These are phyloP conservation scores for Candida sp. DNA, from an alignment of 1,139 yeast genomes.

Conservation along the genomic window DNA sequence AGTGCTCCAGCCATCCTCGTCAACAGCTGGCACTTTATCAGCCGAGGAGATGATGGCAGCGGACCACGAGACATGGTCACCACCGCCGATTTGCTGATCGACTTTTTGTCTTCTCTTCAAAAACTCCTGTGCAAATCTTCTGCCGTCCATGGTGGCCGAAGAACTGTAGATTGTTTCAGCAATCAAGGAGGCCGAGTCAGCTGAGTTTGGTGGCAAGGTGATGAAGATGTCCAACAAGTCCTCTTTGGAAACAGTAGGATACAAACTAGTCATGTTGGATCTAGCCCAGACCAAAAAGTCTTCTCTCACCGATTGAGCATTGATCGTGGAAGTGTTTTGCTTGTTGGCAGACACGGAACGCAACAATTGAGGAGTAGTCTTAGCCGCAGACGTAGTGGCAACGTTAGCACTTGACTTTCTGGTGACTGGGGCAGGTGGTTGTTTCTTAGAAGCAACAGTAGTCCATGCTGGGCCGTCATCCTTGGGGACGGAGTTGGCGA, in stretches of 20 bases:
- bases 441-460: conserved; percentile 31
- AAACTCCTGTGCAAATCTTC: conserved; percentile 92
- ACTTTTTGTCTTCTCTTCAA: conserved; percentile 75
- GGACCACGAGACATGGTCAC: conserved; percentile 68
- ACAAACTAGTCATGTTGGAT: conserved; percentile 69
- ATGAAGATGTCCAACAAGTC: conserved; percentile 83
- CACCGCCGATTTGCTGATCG: conserved; percentile 56
- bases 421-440: conserved; percentile 18
- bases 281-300: conserved; percentile 91
- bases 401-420: conserved; percentile 21
- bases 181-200: conserved; percentile 82
- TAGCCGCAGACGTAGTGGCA: conserved; percentile 23
- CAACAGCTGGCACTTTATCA: conserved; percentile 51
- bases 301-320: conserved; percentile 45
- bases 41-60: conserved; percentile 60
- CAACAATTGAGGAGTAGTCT: conserved; percentile 46
- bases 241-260: conserved; percentile 73
- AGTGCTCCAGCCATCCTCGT: conserved; percentile 79
- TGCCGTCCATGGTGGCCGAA: conserved; percentile 93
- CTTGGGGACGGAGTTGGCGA: conserved; percentile 27
- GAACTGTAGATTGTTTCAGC: conserved; percentile 93
- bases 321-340: conserved; percentile 27
- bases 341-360: conserved; percentile 49
- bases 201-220: conserved; percentile 68
- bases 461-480: conserved; percentile 51